Base-by-base conservation (phyloP, 2,329 filamentous ascomycete genomes). In the Xylaria polymorpha region DNA sequence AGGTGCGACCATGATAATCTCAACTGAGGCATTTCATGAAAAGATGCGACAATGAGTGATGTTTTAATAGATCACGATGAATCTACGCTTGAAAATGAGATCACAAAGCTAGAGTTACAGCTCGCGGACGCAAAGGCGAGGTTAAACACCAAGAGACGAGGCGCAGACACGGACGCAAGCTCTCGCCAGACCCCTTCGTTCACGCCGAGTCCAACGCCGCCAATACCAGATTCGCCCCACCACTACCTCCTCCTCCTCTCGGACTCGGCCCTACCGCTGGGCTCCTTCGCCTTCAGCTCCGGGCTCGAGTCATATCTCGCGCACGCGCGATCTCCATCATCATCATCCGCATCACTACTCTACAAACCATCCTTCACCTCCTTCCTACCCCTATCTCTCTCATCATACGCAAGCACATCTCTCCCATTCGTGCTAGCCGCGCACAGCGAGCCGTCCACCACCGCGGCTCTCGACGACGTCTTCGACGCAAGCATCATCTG, bases 261-360 rank as follows among this genome's bases (percentile, higher is more conserved):
- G 57, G 93, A 96, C 83, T 94, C 93, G 1, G 92, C 92, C 15
- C 87, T 96, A 2, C 93, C 93, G 0, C 85, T 96, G 0, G 93
- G 93, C 66, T 93, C 92, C n/a, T 96, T 96, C 81, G 93, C 93
- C 75, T 96, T 95, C 83, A 93, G 90, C 83, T 92, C 89, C 74
- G 92, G 92, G 3, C 86, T 96, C 18, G 93, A 96, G 81, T 95
- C 92, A 48, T 95, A 91, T 79, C 88, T 94, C 20, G 90, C 91
- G 3, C 93, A 96, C 82, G 84, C 84, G 73, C 82, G 80, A 67
- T 75, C 63, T 32, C 22, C 70, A 32, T 41, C 72, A 29, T 15
- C 65, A 29, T 15, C 65, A 4, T 32, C 20, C 35, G 20, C 50
- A 2, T 22, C 60, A 3, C 35, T 50, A 2, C n/a, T 56, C 64